Evolutionary conservation across 805 yeast genomes (phyloP), one percentile per base, ranked within the genome.

Genomic region (Wickerhamomyces canadensis): DNA sequence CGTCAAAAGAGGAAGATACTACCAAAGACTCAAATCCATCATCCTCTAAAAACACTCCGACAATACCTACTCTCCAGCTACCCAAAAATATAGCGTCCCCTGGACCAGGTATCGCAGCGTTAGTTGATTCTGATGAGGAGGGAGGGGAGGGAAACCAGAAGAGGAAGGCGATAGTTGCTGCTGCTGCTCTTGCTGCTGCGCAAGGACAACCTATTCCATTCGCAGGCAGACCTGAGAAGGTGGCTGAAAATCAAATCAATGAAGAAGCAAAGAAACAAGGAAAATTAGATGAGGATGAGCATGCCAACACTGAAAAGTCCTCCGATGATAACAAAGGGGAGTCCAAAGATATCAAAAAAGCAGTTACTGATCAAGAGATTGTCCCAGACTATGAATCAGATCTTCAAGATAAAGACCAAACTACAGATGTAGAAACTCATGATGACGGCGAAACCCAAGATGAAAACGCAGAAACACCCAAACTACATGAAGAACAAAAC

Each of bases 141-240:
- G 44, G 45, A 3, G 46, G n/a, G n/a, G n/a, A 37, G 9, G 49
- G 43, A 10, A 45, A 41, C 27, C 48, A 45, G 16, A 47, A 49
- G 32, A 47, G 37, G 26, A 65, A 78, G 48, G 86, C 84, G 0
- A 68, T 72, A 48, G 81, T 83, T 8, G 93, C 91, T 0, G 93
- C 93, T 2, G 91, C 89, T 8, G 91, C 91, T 0, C 63, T 84
- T 35, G 87, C 88, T 4, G 86, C 84, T 0, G 93, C 91, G 0
- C 89, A 89, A 3, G 84, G 79, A 12, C 71, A 77, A 12, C 93
- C 93, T 1, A 54, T 84, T 25, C 88, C 88, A 4, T 52, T 71
- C 14, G 52, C 43, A 4, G 31, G 28, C 5, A 39, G 43, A 33
- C 4, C 17, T 13, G 32, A 19, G 18, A n/a, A n/a, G n/a, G n/a